Base-by-base conservation (phyloP, 345 rosid species). In the Chamaenerion angustifolium region DNA sequence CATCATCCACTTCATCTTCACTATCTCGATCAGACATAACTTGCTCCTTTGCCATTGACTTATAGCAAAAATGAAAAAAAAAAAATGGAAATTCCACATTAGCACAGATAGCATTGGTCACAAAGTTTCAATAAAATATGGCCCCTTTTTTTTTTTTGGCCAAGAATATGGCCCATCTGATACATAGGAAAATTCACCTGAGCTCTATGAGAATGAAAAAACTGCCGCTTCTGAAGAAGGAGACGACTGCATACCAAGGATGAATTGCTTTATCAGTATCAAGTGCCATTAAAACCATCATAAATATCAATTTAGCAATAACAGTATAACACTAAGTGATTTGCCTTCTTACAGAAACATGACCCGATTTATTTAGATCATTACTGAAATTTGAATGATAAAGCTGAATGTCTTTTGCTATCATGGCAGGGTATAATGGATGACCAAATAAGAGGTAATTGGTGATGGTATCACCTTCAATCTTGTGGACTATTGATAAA, bases 1-100 rank as follows among this genome's bases (percentile, higher is more conserved):
- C 99, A 58, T 93, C 99, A 61, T 88, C 99, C 19, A 88, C 95
- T 72, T 93, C 99, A 68, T 93, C 99, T 72, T 93, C 99, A 54
- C 96, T 93, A 61, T 93, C 99, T 61, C 81, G 77, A 67, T 88
- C 96, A 1, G 95, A 93, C 69, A 73, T 71, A 54, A 88, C 96
- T 76, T 93, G 96, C 67, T 82, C 96, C 56, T 68, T 44, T n/a
- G 72, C 90, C 99, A 93, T 93, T 58, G 95, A 88, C 96, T 93
- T 63, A 15, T 54, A 60, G 61, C 56, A 41, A 56, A 25, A n/a
- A n/a, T n/a, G n/a, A n/a, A n/a, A 57, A 62, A 58, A 18, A 46
- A 17, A 45, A 11, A 42, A 14, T 25, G 12, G 25, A 46, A 12
- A 42, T 3, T 16, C 16, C 4, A 6, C 3, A 10, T 16, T 12